Base-by-base conservation (phyloP, 345 rosid genomes). In the Euphorbia pulcherrima region DNA sequence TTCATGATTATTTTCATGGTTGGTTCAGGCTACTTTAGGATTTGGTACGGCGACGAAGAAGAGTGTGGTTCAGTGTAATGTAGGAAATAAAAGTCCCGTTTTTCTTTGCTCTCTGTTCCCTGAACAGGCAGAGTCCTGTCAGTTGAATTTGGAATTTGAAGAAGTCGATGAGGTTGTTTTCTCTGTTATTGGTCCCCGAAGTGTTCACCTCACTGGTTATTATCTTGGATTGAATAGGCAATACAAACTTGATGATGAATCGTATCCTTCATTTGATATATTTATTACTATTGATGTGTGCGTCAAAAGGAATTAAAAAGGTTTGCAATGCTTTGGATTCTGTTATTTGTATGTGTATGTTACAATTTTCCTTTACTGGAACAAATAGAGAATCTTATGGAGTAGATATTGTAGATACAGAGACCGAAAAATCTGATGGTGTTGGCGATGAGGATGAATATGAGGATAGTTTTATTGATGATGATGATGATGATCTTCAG, bases 191-290 rank as follows among this genome's bases (percentile, higher is more conserved):
- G 92, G 97, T 21, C 87, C 91, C 33, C 77, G 77, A 0, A 82
- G 83, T 53, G 78, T 91, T 72, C 97, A 88, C 66, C 84, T 91
- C 58, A 75, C 91, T 50, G 96, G 96, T 69, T 87, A 83, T 82
- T 89, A 79, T 78, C 52, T 75, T 0, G 28, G 20, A 16, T 39
- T 24, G 20, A 69, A 73, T 52, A 27, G 69, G 4, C 61, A 23
- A 13, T 65, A 47, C 28, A 51, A 55, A 4, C 64, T 30, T n/a
- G 74, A 79, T 21, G 90, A 82, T 27, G 86, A 82, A 14, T 80
- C 86, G 88, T 90, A 90, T 90, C 90, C 88, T 84, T 70, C 57
- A 16, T 23, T 52, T 87, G 88, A 18, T 68, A 39, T 29, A 8
- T 61, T 33, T 46, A 6, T 10, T 28, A 14, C 18, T 50, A 13